phyloP scores from a whole-genome alignment of 1,139 yeast species.

The Geotrichum cucujoidarum region DNA sequence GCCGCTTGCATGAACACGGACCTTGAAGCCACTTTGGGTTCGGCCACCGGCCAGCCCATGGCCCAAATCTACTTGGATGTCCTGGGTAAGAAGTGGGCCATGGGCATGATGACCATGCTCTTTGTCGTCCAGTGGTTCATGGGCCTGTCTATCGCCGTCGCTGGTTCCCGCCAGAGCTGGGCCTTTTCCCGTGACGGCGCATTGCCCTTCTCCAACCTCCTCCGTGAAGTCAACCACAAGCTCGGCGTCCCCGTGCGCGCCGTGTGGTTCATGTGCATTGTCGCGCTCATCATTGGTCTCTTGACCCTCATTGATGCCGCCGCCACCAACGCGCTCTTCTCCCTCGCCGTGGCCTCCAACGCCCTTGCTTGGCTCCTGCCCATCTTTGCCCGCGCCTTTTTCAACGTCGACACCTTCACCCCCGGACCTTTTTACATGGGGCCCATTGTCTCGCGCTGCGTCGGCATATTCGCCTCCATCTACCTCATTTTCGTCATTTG shows the following conservation, averaged over 20 bases:
- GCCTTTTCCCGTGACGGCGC: slow-evolving; percentile 90
- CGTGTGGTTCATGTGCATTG: slow-evolving; percentile 47
- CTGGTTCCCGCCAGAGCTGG: slow-evolving; percentile 81
- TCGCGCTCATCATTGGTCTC: slow-evolving; percentile 49
- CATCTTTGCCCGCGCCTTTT: slow-evolving; percentile 42
- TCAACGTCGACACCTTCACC: slow-evolving; percentile 46
- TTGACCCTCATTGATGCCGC: slow-evolving; percentile 53
- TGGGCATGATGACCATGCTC: slow-evolving; percentile 33
- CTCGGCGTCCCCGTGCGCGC: slow-evolving; percentile 59
- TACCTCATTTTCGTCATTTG: slow-evolving; percentile 54
- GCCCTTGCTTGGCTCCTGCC: slow-evolving; percentile 59
- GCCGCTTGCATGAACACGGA: slow-evolving; percentile 55
- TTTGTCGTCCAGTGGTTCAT: slow-evolving; percentile 44
- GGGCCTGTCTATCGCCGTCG: slow-evolving; percentile 66
- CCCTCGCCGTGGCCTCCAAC: slow-evolving; percentile 56
- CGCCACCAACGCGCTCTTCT: slow-evolving; percentile 58
- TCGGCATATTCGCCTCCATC: slow-evolving; percentile 28
- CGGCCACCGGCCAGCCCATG: slow-evolving; percentile 34
- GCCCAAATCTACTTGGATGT: slow-evolving; percentile 65
- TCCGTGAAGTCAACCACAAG: slow-evolving; percentile 50
- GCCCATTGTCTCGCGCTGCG: slow-evolving; percentile 39
- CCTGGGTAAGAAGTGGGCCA: slow-evolving; percentile 65
- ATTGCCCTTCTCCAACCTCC: slow-evolving; percentile 54
- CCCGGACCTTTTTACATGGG: slow-evolving; percentile 69
- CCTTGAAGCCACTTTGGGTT: slow-evolving; percentile 39